These are phyloP conservation scores for Beauveria medogensis DNA, from an alignment of 2,329 filamentous ascomycete species.

Conservation along the genomic window DNA sequence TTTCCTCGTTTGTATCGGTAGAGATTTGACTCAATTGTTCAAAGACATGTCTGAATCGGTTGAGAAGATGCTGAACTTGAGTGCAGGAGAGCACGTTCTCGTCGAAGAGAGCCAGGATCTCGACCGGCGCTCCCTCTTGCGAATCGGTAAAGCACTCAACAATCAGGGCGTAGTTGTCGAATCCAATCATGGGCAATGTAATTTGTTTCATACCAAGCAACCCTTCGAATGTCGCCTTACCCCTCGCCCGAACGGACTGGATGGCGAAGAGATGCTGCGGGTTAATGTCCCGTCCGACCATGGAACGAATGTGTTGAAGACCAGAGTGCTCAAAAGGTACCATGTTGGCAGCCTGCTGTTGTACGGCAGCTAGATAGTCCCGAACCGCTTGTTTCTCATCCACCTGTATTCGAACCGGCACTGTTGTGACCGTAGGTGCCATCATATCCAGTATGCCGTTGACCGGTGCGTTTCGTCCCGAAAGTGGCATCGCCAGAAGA, in stretches of 20 bases:
- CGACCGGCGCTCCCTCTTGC: neutral
- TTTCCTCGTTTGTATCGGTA: neutral
- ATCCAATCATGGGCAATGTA: neutral
- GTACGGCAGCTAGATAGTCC: constrained; percentile 19
- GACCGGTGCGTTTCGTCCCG: constrained; percentile 18
- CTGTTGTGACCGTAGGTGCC: constrained; percentile 20
- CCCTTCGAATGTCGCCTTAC: neutral
- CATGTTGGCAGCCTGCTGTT: neutral
- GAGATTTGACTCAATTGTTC: neutral
- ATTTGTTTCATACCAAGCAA: neutral
- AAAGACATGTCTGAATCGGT: neutral
- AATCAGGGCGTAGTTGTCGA: neutral
- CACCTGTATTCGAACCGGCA: constrained; percentile 17
- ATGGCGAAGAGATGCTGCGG: constrained; percentile 13
- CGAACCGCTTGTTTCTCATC: constrained; percentile 23
- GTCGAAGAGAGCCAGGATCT: neutral
- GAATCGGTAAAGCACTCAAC: neutral
- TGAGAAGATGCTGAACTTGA: neutral
- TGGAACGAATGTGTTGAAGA: constrained; percentile 15
- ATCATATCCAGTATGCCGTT: constrained; percentile 17
- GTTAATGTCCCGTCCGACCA: constrained; percentile 13
- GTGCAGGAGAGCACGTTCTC: neutral
- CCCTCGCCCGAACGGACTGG: neutral
- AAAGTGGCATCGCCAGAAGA: constrained; percentile 18
- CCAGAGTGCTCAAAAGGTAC: constrained; percentile 15